phyloP scores from a whole-genome alignment of 2,329 filamentous ascomycete species.

The Pestalotiopsis sp. region DNA sequence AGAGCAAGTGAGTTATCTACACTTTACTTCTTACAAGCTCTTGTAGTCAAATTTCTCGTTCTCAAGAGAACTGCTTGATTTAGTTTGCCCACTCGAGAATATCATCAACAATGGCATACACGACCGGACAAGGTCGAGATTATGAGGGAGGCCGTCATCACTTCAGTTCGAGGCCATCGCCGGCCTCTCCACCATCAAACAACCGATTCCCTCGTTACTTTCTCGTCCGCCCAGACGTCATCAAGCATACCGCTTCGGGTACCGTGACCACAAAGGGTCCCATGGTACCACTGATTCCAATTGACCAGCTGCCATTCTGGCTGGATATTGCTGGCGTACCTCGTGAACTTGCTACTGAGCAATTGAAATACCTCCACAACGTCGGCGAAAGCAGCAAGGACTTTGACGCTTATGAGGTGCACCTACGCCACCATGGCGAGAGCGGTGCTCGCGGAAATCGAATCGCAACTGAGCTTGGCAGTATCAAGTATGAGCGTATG shows the following conservation, averaged over 20 bases:
- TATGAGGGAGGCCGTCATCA: neutral
- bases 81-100: neutral
- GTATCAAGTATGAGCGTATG: neutral
- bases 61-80: neutral
- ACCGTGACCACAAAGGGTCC: constrained; percentile 29
- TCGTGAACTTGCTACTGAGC: constrained; percentile 39
- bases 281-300: constrained; percentile 56
- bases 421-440: neutral
- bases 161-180: neutral
- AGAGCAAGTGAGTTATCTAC: neutral
- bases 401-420: constrained; percentile 29
- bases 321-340: constrained; percentile 47
- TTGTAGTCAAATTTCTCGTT: neutral
- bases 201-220: constrained; percentile 40
- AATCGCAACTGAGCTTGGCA: neutral
- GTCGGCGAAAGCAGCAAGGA: constrained; percentile 34
- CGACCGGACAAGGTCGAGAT: neutral
- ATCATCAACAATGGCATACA: neutral
- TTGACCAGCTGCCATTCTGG: constrained; percentile 53
- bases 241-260: constrained; percentile 30
- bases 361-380: constrained; percentile 41
- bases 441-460: neutral
- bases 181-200: neutral
- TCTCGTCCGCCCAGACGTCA: constrained; percentile 43
- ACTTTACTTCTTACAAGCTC: neutral